Evolutionary conservation across 2,329 filamentous ascomycete genomes (phyloP).

Genomic region (Aspergillus neotritici): DNA sequence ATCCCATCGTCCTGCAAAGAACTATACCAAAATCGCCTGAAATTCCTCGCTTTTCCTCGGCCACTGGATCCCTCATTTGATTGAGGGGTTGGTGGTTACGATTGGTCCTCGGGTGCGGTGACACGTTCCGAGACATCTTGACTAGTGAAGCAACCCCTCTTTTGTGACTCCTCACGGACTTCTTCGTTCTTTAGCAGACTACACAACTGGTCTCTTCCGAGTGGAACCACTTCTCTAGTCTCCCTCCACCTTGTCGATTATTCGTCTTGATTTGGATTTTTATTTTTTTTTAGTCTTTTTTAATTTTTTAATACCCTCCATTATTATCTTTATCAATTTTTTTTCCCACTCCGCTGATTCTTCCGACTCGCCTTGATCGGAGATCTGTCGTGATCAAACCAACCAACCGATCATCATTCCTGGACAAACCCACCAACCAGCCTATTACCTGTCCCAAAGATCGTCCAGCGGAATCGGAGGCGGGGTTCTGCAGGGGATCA

Average conservation of each 20-base stretch:
- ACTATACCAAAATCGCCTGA: conserved; percentile 5
- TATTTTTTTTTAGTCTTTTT: background rate
- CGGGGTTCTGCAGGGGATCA: conserved; percentile 24
- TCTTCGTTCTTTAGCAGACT: too few relatives aligned
- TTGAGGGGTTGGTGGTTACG: background rate
- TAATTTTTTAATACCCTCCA: conserved; percentile 1
- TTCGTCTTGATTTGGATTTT: background rate
- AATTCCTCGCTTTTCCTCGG: background rate
- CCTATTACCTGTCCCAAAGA: conserved; percentile 31
- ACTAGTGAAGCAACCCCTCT: too few relatives aligned
- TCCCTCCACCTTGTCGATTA: background rate
- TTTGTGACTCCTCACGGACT: too few relatives aligned
- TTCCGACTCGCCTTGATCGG: conserved; percentile 11
- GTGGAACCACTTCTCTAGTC: background rate
- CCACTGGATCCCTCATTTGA: too few relatives aligned
- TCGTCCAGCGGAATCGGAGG: conserved; percentile 33
- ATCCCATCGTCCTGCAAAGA: too few relatives aligned
- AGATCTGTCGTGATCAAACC: conserved; percentile 7
- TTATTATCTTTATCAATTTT: conserved; percentile 4
- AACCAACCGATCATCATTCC: too few relatives aligned
- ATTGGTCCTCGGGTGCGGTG: background rate
- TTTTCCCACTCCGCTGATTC: conserved; percentile 5
- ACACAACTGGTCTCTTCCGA: background rate
- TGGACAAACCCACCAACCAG: conserved; percentile 19
- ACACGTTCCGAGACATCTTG: too few relatives aligned